phyloP scores from a whole-genome alignment of 2,329 filamentous ascomycete species.

The Alternaria alternata region DNA sequence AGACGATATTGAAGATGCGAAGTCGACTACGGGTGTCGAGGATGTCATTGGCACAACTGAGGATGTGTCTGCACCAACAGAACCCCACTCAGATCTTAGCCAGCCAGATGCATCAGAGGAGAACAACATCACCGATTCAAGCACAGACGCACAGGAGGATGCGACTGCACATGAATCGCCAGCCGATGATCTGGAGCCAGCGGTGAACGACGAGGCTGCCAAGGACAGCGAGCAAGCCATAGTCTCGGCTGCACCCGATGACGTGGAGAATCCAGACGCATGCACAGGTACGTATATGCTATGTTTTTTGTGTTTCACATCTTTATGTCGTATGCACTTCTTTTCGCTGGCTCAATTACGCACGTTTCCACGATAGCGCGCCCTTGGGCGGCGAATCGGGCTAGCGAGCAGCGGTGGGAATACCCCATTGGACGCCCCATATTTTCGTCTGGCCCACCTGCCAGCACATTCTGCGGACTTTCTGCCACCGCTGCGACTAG shows the following conservation, averaged over 20 bases:
- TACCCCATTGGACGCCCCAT: conserved; percentile 21
- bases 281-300: conserved; percentile 30
- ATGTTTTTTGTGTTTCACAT: conserved; percentile 8
- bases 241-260: conserved; percentile 12
- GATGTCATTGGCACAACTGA: background rate
- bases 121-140: background rate
- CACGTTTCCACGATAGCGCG: conserved; percentile 21
- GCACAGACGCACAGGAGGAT: conserved; percentile 7
- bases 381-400: conserved; percentile 23
- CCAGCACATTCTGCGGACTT: conserved; percentile 23
- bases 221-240: conserved; percentile 9
- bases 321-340: conserved; percentile 11
- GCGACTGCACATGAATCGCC: conserved; percentile 2
- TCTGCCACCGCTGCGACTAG: conserved; percentile 25
- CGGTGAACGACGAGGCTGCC: conserved; percentile 1
- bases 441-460: conserved; percentile 22
- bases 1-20: background rate
- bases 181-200: conserved; percentile 3
- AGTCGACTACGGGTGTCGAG: background rate
- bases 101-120: background rate
- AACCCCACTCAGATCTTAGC: background rate
- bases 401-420: conserved; percentile 22
- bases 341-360: conserved; percentile 7
- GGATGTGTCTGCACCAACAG: background rate
- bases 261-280: conserved; percentile 10